phyloP scores from a whole-genome alignment of 2,329 filamentous ascomycete species.

The Ceratocystis ficicola region DNA sequence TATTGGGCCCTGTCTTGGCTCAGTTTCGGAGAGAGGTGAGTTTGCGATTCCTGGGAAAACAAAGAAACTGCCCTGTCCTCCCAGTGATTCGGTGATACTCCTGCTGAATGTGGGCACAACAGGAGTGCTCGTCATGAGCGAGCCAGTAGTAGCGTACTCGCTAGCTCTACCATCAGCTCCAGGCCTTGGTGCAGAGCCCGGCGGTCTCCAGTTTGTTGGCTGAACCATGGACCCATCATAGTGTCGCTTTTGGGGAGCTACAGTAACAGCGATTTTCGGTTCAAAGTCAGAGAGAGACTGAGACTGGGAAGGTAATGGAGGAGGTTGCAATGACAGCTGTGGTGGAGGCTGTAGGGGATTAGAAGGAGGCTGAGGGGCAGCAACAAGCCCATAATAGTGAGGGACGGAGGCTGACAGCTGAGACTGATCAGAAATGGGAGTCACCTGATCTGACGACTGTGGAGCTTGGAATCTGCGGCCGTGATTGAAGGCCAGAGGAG shows the following conservation, averaged over 20 bases:
- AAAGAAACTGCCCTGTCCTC: neutral
- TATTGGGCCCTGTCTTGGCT: neutral
- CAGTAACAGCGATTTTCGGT: neutral
- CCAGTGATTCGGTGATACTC: too few relatives aligned
- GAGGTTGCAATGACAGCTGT: neutral
- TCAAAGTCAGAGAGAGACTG: neutral
- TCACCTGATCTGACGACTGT: neutral
- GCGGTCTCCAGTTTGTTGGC: neutral
- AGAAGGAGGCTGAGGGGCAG: neutral
- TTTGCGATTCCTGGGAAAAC: neutral
- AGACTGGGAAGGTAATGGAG: neutral
- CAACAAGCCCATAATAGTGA: neutral
- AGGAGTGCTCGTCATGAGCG: neutral
- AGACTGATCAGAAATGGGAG: neutral
- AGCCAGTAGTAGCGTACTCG: neutral
- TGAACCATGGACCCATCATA: neutral
- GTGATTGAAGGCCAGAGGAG: neutral
- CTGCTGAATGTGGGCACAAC: neutral
- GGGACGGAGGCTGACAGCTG: neutral
- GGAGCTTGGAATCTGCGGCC: neutral
- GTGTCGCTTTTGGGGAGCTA: conserved; percentile 12
- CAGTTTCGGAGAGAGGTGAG: neutral
- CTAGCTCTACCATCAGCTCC: neutral
- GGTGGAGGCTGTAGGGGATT: neutral
- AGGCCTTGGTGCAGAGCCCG: neutral